Evolutionary conservation across 192 early-diverging fungal genomes (phyloP).

Genomic region (Fimicolochytrium jonesii): DNA sequence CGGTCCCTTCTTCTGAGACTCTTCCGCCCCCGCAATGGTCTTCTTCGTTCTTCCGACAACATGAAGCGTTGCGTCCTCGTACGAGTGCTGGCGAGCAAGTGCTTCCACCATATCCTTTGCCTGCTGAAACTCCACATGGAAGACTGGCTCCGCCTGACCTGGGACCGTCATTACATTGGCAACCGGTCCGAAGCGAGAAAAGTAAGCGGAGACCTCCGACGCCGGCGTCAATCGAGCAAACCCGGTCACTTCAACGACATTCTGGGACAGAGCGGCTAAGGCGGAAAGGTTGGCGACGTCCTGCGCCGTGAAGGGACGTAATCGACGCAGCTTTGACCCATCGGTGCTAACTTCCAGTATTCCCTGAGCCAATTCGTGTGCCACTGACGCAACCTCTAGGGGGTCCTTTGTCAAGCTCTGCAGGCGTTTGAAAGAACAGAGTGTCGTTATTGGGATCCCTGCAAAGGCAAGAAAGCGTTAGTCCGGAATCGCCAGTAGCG

Average conservation of each 20-base stretch:
- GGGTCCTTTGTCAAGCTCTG: conserved; percentile 11
- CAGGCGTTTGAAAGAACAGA: conserved; percentile 20
- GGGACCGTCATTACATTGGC: background rate
- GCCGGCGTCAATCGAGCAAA: conserved; percentile 9
- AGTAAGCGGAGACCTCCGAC: conserved; percentile 12
- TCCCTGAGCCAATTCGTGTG: conserved; percentile 5
- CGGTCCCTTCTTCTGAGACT: background rate
- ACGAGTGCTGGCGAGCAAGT: conserved; percentile 14
- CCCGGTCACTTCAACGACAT: conserved; percentile 14
- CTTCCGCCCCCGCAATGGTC: background rate
- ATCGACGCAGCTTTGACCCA: conserved; percentile 13
- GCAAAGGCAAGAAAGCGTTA: background rate
- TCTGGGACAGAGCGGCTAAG: conserved; percentile 4
- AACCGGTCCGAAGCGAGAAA: conserved; percentile 7
- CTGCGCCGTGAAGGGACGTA: conserved; percentile 13
- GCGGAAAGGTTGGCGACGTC: conserved; percentile 4
- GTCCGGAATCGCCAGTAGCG: background rate
- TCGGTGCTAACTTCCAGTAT: conserved; percentile 5
- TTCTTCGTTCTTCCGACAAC: conserved; percentile 1
- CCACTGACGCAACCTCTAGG: conserved; percentile 1
- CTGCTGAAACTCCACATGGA: conserved; percentile 11
- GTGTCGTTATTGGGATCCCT: conserved; percentile 17
- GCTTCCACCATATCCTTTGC: conserved; percentile 20
- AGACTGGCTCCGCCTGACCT: background rate
- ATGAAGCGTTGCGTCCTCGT: conserved; percentile 17